Evolutionary conservation across 2,329 filamentous ascomycete species (phyloP).

Genomic region (Neofusicoccum cordaticola): DNA sequence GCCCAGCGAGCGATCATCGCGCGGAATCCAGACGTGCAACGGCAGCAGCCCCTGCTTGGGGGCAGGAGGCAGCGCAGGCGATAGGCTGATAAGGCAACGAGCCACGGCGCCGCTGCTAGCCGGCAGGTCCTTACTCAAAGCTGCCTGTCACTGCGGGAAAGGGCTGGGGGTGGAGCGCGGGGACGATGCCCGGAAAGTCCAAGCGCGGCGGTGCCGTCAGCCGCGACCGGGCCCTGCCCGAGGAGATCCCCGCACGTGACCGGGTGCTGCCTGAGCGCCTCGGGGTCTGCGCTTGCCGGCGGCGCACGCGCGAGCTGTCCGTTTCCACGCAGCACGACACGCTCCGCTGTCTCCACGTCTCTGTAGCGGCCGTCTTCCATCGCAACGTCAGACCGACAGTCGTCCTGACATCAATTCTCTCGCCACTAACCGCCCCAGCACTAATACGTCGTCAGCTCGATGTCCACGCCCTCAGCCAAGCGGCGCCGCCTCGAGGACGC

Average conservation of each 20-base stretch:
- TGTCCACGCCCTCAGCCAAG: constrained; percentile 57
- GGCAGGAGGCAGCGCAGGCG: not conserved
- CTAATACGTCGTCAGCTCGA: constrained; percentile 22
- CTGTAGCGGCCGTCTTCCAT: not conserved
- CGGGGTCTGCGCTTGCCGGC: not conserved
- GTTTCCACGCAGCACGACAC: not conserved
- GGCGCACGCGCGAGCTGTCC: not conserved
- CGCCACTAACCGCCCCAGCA: constrained; percentile 3
- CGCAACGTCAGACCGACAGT: not conserved
- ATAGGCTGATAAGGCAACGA: constrained; percentile 2
- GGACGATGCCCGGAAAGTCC: not conserved
- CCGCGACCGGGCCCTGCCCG: not conserved
- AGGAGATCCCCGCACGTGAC: not conserved
- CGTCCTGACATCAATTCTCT: not conserved
- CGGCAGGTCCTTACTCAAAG: constrained; percentile 6
- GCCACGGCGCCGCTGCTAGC: not conserved
- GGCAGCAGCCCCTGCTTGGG: not conserved
- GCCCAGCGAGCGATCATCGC: constrained; percentile 2
- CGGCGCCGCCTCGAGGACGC: constrained; percentile 61
- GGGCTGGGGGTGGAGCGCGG: not conserved
- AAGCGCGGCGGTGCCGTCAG: not conserved
- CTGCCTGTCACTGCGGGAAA: not conserved
- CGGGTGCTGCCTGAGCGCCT: too few relatives aligned
- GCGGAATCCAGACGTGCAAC: not conserved
- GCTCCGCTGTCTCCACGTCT: not conserved